A percentile compares a stretch with the other conserved stretches of the same genome.
Conservation (phyloP, 768 basidiomycete species). For the Xerocomellus intermedius region DNA sequence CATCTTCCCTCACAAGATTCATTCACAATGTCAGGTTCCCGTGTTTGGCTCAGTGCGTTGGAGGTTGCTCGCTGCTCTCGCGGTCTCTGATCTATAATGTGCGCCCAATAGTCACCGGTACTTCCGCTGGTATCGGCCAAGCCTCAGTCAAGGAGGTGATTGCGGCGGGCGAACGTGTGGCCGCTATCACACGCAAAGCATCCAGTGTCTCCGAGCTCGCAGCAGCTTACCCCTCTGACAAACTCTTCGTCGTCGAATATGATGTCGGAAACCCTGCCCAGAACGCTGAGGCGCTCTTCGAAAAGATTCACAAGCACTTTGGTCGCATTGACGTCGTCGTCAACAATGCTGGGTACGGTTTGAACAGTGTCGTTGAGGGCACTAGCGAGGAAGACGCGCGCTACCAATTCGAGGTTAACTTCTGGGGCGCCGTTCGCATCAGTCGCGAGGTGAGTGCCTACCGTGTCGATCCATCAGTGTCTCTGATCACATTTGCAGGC, state of each 20-base stretch:
- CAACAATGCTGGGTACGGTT: conserved; percentile 33
- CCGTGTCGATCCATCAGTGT: background rate
- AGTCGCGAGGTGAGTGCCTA: conserved; percentile 20
- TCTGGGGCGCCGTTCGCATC: conserved; percentile 30
- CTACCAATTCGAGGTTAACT: conserved; percentile 32
- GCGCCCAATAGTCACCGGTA: conserved; percentile 37
- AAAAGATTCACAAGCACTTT: conserved; percentile 22
- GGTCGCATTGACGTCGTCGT: conserved; percentile 34
- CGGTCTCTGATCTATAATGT: background rate
- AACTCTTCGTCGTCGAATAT: conserved; percentile 29
- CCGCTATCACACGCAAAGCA: conserved; percentile 29
- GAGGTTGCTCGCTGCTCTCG: background rate
- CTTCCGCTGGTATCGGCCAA: conserved; percentile 41
- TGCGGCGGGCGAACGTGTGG: conserved; percentile 26
- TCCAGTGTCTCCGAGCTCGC: conserved; percentile 18
- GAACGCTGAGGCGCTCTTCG: conserved; percentile 19
- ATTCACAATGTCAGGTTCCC: conserved; percentile 18
- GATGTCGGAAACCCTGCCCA: conserved; percentile 30
- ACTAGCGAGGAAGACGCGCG: conserved; percentile 27
- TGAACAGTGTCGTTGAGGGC: conserved; percentile 26
- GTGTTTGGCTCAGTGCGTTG: conserved; percentile 24
- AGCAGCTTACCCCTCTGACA: conserved; percentile 12
- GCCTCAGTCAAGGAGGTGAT: conserved; percentile 28
- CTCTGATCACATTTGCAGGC: conserved; percentile 9
- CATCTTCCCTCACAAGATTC: background rate